These are phyloP conservation scores for Hypholoma sublateritium DNA, from an alignment of 768 basidiomycete species.

Conservation along the genomic window DNA sequence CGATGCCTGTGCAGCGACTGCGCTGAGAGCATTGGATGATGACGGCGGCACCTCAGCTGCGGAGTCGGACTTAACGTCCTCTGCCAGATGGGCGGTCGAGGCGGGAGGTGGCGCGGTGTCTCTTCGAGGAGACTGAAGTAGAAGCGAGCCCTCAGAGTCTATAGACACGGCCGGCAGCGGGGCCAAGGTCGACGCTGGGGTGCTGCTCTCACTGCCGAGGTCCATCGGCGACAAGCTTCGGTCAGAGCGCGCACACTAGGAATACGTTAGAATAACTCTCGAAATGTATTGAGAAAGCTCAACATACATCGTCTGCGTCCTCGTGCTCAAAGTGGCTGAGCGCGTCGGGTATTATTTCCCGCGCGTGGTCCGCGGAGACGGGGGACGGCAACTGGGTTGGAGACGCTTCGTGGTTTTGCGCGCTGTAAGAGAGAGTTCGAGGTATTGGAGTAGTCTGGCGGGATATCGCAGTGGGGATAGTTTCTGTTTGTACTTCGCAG, in stretches of 20 bases:
- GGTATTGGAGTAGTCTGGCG: conserved; percentile 2
- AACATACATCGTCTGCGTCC: conserved; percentile 18
- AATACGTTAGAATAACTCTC: not conserved
- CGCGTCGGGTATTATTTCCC: conserved; percentile 15
- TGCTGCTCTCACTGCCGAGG: conserved; percentile 48
- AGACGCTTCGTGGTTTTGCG: conserved; percentile 8
- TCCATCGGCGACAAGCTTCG: conserved; percentile 57
- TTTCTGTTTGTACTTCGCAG: conserved; percentile 24
- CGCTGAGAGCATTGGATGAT: not conserved
- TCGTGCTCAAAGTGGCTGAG: conserved; percentile 13
- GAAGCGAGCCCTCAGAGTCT: not conserved
- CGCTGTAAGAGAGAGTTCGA: not conserved
- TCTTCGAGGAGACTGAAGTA: not conserved
- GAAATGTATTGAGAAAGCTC: not conserved
- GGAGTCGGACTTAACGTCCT: not conserved
- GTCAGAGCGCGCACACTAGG: conserved; percentile 26
- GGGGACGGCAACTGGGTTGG: conserved; percentile 23
- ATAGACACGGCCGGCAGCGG: conserved; percentile 2
- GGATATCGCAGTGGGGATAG: conserved; percentile 6
- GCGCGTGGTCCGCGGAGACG: conserved; percentile 22
- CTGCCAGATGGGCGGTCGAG: not conserved
- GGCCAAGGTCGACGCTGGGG: conserved; percentile 17
- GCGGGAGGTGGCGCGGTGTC: not conserved
- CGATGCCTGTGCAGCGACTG: not conserved
- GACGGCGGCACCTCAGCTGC: not conserved